phyloP scores from a whole-genome alignment of 495 filamentous ascomycete genomes.

The Patellaria atrata region DNA sequence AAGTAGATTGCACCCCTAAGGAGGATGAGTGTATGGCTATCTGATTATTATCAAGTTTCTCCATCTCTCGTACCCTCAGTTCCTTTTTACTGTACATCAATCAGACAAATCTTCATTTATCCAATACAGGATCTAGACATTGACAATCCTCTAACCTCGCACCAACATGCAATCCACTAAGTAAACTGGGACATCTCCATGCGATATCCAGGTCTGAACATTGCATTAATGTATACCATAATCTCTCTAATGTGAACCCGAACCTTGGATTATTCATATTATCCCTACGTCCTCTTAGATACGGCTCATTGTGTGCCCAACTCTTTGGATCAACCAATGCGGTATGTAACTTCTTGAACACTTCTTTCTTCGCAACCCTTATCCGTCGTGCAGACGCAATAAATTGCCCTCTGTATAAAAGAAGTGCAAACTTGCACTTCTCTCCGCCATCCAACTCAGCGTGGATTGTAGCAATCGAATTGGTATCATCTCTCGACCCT shows the following conservation, averaged over 20 bases:
- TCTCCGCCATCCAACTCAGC: slow-evolving; percentile 6
- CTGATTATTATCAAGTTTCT: too few relatives aligned
- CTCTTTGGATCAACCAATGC: slow-evolving; percentile 24
- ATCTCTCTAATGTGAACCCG: slow-evolving; percentile 32
- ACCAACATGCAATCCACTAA: slow-evolving; percentile 22
- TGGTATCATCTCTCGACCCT: slow-evolving; percentile 23
- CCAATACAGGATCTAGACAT: slow-evolving; percentile 23
- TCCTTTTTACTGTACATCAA: too few relatives aligned
- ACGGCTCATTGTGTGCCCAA: slow-evolving; percentile 21
- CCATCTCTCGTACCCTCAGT: too few relatives aligned
- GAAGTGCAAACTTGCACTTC: slow-evolving; percentile 19
- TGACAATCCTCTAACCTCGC: slow-evolving; percentile 28
- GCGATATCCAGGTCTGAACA: slow-evolving; percentile 25
- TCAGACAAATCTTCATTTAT: not conserved
- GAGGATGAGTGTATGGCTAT: too few relatives aligned
- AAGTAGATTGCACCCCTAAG: too few relatives aligned
- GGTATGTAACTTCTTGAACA: slow-evolving; percentile 23
- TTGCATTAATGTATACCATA: slow-evolving; percentile 31
- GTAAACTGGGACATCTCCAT: slow-evolving; percentile 26
- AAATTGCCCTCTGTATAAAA: slow-evolving; percentile 34
- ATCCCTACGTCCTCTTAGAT: slow-evolving; percentile 21
- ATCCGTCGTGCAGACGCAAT: slow-evolving; percentile 31
- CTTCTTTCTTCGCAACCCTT: slow-evolving; percentile 20
- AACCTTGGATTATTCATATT: slow-evolving; percentile 25
- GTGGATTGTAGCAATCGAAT: slow-evolving; percentile 23